These are phyloP conservation scores for Rhodotorula sp. DNA, from an alignment of 1,284 basidiomycete species.

Conservation along the genomic window DNA sequence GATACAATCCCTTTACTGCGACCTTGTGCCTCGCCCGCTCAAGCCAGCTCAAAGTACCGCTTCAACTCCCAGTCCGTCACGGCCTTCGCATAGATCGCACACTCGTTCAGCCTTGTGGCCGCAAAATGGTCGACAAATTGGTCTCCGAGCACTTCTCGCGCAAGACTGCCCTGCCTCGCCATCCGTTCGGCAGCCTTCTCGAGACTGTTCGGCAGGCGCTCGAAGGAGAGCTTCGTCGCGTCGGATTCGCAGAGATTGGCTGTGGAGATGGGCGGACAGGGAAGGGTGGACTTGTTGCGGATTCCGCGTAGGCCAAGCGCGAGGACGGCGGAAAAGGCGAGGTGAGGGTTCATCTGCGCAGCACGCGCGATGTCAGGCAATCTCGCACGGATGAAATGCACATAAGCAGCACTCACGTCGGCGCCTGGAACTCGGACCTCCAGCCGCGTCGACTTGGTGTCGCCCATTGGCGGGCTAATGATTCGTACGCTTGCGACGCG, in stretches of 20 bases:
- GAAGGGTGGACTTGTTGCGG: conserved; percentile 66
- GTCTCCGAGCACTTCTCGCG: conserved; percentile 73
- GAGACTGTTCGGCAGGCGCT: conserved; percentile 62
- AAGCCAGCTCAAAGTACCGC: conserved; percentile 44
- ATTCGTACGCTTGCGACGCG: conserved; percentile 87
- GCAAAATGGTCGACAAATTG: conserved; percentile 91
- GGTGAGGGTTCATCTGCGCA: conserved; percentile 70
- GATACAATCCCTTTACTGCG: too few relatives aligned
- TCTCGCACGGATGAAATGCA: not conserved
- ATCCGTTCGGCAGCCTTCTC: conserved; percentile 75
- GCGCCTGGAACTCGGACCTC: conserved; percentile 80
- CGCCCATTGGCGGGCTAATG: conserved; percentile 81
- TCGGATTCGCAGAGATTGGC: conserved; percentile 42
- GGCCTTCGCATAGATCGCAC: conserved; percentile 20
- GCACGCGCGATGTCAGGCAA: not conserved
- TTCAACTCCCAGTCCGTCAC: conserved; percentile 41
- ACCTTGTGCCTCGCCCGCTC: too few relatives aligned
- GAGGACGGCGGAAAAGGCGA: conserved; percentile 80
- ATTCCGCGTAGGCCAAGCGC: conserved; percentile 83
- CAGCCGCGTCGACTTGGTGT: conserved; percentile 69
- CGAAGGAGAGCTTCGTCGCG: conserved; percentile 56
- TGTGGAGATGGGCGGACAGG: conserved; percentile 65
- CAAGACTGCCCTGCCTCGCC: conserved; percentile 73
- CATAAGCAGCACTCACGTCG: conserved; percentile 60
- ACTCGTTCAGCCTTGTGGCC: conserved; percentile 64